phyloP scores from a whole-genome alignment of 345 rosid genomes.

The Barbarea vulgaris region DNA sequence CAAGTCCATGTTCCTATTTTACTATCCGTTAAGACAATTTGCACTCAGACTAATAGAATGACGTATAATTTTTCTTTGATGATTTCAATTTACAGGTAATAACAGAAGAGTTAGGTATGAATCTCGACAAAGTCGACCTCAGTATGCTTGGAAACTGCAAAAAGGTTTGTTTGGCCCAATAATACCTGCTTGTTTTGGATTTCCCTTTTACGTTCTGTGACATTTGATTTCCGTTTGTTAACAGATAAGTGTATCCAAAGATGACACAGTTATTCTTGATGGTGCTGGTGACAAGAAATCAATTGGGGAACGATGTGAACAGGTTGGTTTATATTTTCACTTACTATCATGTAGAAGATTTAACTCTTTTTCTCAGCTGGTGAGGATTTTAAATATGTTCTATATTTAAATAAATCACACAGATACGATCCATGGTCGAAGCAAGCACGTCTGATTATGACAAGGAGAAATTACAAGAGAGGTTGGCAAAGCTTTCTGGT shows the following conservation, averaged over 20 bases:
- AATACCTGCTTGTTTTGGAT: slow-evolving; percentile 4
- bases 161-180: slow-evolving; percentile 51
- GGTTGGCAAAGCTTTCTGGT: slow-evolving; percentile 93
- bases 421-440: slow-evolving; percentile 79
- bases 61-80: not conserved
- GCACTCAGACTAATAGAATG: not conserved
- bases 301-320: slow-evolving; percentile 90
- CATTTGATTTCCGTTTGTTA: slow-evolving; percentile 7
- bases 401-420: slow-evolving; percentile 19
- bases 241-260: slow-evolving; percentile 80
- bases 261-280: slow-evolving; percentile 89
- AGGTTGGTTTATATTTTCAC: slow-evolving; percentile 48
- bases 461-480: slow-evolving; percentile 91
- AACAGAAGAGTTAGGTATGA: slow-evolving; percentile 94
- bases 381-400: not conserved
- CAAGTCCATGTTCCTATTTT: slow-evolving; percentile 35
- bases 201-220: not conserved
- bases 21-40: not conserved
- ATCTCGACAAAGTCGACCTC: slow-evolving; percentile 85
- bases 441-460: slow-evolving; percentile 88
- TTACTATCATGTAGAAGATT: not conserved
- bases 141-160: slow-evolving; percentile 92
- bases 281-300: slow-evolving; percentile 91
- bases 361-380: not conserved
- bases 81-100: slow-evolving; percentile 55